Base-by-base conservation (phyloP, 176 grass and related monocot species). In the Themeda triandra region DNA sequence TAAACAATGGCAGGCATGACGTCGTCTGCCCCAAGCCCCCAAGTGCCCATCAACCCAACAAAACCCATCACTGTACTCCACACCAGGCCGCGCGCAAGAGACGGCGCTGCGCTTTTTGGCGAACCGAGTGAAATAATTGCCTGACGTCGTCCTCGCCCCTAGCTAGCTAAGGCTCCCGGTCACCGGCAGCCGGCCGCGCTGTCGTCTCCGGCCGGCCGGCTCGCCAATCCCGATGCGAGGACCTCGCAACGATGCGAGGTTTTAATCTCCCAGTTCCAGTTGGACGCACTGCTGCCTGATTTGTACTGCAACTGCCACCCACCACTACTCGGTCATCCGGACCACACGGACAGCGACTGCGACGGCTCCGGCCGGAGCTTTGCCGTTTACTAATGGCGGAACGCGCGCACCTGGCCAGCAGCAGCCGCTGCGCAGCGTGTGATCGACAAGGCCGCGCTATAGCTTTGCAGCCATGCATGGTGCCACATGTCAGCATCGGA, bases 401-500 rank as follows among this genome's bases (percentile, higher is more conserved):
- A 81, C 78, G 54, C 37, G 37, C 37, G 37, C 77, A 54, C 19
- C 10, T 6, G 37, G 44, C 64, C 23, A 48, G 45, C 44, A 46
- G 46, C 46, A 4, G 46, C 46, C 18, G 14, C 37, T 0, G 13
- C 12, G 5, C 15, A 21, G 18, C 51, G 51, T 54, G 51, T 54
- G 51, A 21, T n/a, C 0, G 49, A 51, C 0, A 19, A 54, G 2
- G 19, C 51, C 51, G 18, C 51, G 49, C 49, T 53, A 23, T 23
- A 54, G 27, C 82, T 62, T 70, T n/a, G n/a, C 49, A 59, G 73
- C 82, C 71, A 69, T 85, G 64, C 78, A 82, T 77, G 53, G 65
- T 86, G 73, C 88, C 88, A 90, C 83, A 82, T 82, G 88, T 86
- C 54, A 64, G 64, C 36, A 35, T 28, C 18, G 71, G 42, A 85